Evolutionary conservation across 345 rosid species (phyloP).

Genomic region (Salix brachista): DNA sequence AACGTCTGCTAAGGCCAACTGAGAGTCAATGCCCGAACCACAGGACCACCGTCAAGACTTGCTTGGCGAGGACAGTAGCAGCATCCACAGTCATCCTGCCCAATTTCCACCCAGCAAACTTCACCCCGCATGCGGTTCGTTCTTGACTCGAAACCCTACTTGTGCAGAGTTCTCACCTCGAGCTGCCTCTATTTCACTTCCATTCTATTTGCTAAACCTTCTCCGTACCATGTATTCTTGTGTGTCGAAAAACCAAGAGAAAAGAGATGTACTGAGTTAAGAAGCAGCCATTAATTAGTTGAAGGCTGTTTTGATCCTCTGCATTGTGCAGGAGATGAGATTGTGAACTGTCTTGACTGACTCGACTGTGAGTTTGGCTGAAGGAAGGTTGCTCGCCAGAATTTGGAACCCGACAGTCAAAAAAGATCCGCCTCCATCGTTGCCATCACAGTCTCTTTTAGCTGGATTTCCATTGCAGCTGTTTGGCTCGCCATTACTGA

Average conservation of each 20-base stretch:
- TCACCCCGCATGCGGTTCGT: constrained; percentile 28
- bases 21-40: constrained; percentile 53
- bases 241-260: not conserved
- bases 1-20: not conserved
- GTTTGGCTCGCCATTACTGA: constrained; percentile 15
- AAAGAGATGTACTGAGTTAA: not conserved
- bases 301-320: constrained; percentile 64
- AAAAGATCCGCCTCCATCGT: constrained; percentile 35
- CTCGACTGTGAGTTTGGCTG: constrained; percentile 84
- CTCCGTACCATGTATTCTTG: not conserved
- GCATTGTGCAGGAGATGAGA: constrained; percentile 75
- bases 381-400: constrained; percentile 76
- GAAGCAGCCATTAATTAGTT: constrained; percentile 10
- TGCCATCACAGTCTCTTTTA: constrained; percentile 13
- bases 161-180: not conserved
- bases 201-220: constrained; percentile 12
- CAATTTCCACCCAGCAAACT: not conserved
- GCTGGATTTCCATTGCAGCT: not conserved
- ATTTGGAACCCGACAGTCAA: constrained; percentile 62
- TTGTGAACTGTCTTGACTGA: constrained; percentile 87
- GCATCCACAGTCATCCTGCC: not conserved
- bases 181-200: not conserved
- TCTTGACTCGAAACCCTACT: constrained; percentile 38
- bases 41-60: not conserved
- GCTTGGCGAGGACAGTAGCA: not conserved